Evolutionary conservation across 2,329 filamentous ascomycete species (phyloP), one percentile per base, ranked within the genome.

Genomic region (Coniochaeta hoffmannii): DNA sequence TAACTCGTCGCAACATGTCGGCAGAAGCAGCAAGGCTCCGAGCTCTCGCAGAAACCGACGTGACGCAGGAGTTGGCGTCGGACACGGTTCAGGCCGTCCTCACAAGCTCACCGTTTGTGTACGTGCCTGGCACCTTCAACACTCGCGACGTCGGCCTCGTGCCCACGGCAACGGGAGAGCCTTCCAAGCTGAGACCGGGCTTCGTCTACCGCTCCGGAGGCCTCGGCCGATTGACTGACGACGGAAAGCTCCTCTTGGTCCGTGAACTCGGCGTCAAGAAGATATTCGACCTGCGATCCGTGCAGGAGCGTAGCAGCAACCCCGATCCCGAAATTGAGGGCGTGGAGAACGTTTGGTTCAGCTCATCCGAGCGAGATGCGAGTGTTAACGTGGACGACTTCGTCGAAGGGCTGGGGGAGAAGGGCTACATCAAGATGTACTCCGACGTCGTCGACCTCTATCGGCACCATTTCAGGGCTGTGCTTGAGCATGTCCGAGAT

Each of bases 211-310:
- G 78, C 58, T 75, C 73, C 57, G 78, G 76, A 38, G 71, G 72
- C 15, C 70, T 81, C 12, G 63, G 65, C 50, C 60, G 59, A 4
- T 63, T 74, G 12, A 68, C 67, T 1, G 69, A 64, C 19, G 63
- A 66, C n/a, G 71, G 68, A 44, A 65, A 64, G 55, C 69, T 70
- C 6, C 70, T 69, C 62, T 61, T 80, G 3, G 62, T 64, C 7
- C 61, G 61, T 17, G 65, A 69, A 54, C 66, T 76, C 6, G 65
- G 67, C 50, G 65, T 81, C 49, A 69, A 66, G 56, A 72, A 70
- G 55, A 61, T 83, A 53, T 81, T 81, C 62, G 80, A 82, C 64
- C 66, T 83, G 55, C 73, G 80, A 41, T 75, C 73, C 41, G 65
- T 67, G 9, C 59, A 61, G 31, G 79, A 82, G 68, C 74, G 75